A percentile compares a stretch with the other conserved stretches of the same genome.
These are phyloP conservation scores for Neurospora sp. DNA, from an alignment of 2,329 filamentous ascomycete genomes.

Conservation along the genomic window DNA sequence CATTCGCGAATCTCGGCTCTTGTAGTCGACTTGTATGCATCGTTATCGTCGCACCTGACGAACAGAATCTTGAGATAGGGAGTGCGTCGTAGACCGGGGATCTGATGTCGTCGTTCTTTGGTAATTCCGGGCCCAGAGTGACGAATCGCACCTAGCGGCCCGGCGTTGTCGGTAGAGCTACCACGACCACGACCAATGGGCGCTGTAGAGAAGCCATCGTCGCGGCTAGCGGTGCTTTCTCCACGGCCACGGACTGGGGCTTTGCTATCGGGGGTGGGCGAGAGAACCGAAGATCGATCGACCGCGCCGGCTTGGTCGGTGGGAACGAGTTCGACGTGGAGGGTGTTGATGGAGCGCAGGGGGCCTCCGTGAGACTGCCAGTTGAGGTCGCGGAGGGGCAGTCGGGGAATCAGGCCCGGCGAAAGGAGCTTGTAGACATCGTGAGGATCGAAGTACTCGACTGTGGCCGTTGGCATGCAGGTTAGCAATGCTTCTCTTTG, in stretches of 20 bases:
- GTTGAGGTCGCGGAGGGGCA: constrained; percentile 85
- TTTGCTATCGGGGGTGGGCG: constrained; percentile 25
- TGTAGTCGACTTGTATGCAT: constrained; percentile 76
- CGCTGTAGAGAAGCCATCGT: constrained; percentile 55
- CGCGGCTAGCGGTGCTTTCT: constrained; percentile 25
- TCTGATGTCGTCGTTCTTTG: constrained; percentile 75
- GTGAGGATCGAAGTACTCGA: constrained; percentile 93
- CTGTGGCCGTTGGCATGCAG: constrained; percentile 32
- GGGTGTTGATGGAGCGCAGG: constrained; percentile 82
- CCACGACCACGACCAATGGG: constrained; percentile 33
- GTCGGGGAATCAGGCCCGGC: constrained; percentile 63
- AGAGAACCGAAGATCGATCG: constrained; percentile 30
- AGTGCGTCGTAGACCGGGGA: constrained; percentile 83
- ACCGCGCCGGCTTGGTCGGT: constrained; percentile 29
- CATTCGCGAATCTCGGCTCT: constrained; percentile 78
- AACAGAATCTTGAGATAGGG: constrained; percentile 89
- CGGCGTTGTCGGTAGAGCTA: constrained; percentile 29
- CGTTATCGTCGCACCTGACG: constrained; percentile 89
- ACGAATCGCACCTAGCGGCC: constrained; percentile 20
- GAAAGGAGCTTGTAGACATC: constrained; percentile 77
- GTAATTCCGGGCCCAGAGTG: not conserved
- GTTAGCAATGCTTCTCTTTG: constrained; percentile 6
- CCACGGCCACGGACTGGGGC: constrained; percentile 20
- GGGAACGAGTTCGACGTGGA: constrained; percentile 81
- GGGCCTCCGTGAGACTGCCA: constrained; percentile 95